Evolutionary conservation across 2,329 filamentous ascomycete species (phyloP).

Genomic region (Alternaria dauci): DNA sequence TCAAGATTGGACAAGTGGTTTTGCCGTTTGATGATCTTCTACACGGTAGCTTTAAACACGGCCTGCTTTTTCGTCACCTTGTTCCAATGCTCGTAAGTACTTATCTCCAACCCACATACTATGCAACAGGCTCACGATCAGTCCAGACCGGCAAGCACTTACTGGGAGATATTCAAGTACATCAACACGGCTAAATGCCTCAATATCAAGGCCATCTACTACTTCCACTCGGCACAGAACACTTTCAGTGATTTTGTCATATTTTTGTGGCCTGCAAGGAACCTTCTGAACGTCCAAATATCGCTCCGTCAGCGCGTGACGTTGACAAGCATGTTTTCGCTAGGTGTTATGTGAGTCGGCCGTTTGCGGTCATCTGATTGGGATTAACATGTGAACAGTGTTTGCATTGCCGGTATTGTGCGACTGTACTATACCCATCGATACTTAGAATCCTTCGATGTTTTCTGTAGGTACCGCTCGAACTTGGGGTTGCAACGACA

Average conservation of each 20-base stretch:
- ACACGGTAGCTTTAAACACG: slow-evolving; percentile 29
- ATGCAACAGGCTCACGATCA: neutral
- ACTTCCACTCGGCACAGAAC: slow-evolving; percentile 33
- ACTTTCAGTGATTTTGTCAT: slow-evolving; percentile 45
- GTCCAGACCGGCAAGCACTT: slow-evolving; percentile 28
- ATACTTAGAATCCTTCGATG: slow-evolving; percentile 38
- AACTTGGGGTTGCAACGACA: neutral
- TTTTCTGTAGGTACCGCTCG: slow-evolving; percentile 32
- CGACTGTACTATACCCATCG: slow-evolving; percentile 41
- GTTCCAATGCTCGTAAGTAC: slow-evolving; percentile 42
- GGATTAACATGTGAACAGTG: slow-evolving; percentile 33
- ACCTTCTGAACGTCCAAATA: slow-evolving; percentile 37
- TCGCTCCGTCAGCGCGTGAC: slow-evolving; percentile 41
- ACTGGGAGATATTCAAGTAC: slow-evolving; percentile 40
- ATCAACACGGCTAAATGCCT: slow-evolving; percentile 30
- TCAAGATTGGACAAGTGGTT: slow-evolving; percentile 40
- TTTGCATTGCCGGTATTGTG: slow-evolving; percentile 42
- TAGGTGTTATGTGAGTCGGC: slow-evolving; percentile 36
- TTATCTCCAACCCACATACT: neutral
- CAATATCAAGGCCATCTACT: slow-evolving; percentile 37
- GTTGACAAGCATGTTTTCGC: slow-evolving; percentile 41
- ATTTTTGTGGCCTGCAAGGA: slow-evolving; percentile 44
- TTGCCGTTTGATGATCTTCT: slow-evolving; percentile 36
- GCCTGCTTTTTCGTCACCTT: slow-evolving; percentile 36
- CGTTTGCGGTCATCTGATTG: slow-evolving; percentile 12